phyloP scores from a whole-genome alignment of 192 early-diverging fungal genomes.

The Chytriomyces sp. region DNA sequence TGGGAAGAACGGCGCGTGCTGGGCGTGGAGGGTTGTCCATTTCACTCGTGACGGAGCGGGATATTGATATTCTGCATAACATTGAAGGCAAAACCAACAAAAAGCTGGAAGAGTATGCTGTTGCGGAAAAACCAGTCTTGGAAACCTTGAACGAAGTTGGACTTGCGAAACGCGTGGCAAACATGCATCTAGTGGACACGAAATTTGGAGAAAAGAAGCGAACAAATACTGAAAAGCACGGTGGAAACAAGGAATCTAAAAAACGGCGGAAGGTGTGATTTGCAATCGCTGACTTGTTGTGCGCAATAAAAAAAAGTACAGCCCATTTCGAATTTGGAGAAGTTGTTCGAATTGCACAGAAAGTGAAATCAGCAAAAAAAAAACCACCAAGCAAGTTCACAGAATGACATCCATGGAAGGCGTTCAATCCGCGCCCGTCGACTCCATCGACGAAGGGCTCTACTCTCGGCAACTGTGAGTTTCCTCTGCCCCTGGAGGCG shows the following conservation, averaged over 20 bases:
- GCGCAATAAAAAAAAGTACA: not conserved
- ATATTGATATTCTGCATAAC: conserved; percentile 86
- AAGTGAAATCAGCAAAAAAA: conserved; percentile 19
- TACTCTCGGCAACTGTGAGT: conserved; percentile 99
- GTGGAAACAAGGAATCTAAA: not conserved
- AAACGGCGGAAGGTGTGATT: not conserved
- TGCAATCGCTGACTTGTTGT: not conserved
- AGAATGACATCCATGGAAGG: conserved; percentile 20
- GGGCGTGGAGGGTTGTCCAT: conserved; percentile 89
- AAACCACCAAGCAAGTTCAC: not conserved
- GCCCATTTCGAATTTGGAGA: not conserved
- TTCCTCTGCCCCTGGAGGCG: not conserved
- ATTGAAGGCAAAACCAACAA: conserved; percentile 86
- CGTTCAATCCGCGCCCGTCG: conserved; percentile 25
- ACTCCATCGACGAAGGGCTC: conserved; percentile 89
- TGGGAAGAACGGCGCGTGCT: conserved; percentile 97
- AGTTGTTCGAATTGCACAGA: not conserved
- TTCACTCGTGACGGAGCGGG: conserved; percentile 78
- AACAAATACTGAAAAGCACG: conserved; percentile 67
- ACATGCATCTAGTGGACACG: conserved; percentile 70
- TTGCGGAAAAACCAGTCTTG: conserved; percentile 83
- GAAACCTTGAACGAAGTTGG: conserved; percentile 84
- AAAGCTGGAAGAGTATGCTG: conserved; percentile 75
- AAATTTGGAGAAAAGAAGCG: conserved; percentile 63
- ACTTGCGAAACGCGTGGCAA: conserved; percentile 86